These are phyloP conservation scores for Phyllosticta paracitricarpa DNA, from an alignment of 2,329 filamentous ascomycete species.

Conservation along the genomic window DNA sequence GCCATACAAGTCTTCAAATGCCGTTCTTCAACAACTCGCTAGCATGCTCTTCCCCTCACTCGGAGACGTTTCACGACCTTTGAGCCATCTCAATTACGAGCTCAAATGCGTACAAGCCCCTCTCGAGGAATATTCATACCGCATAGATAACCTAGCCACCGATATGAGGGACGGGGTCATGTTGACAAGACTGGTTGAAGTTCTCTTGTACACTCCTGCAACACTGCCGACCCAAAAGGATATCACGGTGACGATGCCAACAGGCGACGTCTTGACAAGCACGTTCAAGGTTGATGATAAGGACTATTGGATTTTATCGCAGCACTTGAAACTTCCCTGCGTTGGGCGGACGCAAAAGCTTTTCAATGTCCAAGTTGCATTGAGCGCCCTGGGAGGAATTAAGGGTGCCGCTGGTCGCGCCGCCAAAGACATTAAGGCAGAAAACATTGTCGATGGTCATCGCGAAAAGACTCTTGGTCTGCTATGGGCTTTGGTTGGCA, in stretches of 20 bases:
- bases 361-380: constrained; percentile 49
- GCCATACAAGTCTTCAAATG: constrained; percentile 45
- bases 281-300: constrained; percentile 22
- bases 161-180: constrained; percentile 53
- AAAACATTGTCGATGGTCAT: constrained; percentile 36
- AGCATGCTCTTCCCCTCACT: constrained; percentile 47
- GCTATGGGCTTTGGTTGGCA: constrained; percentile 50
- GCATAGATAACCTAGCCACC: constrained; percentile 49
- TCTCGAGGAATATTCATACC: constrained; percentile 49
- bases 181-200: constrained; percentile 49
- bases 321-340: constrained; percentile 49
- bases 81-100: constrained; percentile 49
- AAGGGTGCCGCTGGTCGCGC: constrained; percentile 32
- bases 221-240: constrained; percentile 24
- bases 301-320: constrained; percentile 41
- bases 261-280: constrained; percentile 34
- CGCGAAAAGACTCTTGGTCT: constrained; percentile 53
- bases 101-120: constrained; percentile 45
- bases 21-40: constrained; percentile 42
- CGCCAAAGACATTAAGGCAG: constrained; percentile 37
- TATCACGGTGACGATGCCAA: constrained; percentile 37
- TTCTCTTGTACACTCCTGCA: constrained; percentile 40
- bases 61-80: constrained; percentile 45
- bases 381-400: constrained; percentile 41
- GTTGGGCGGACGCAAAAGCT: constrained; percentile 45